Evolutionary conservation across 2,329 filamentous ascomycete species (phyloP).

Genomic region (Colletotrichum tamarilloi): DNA sequence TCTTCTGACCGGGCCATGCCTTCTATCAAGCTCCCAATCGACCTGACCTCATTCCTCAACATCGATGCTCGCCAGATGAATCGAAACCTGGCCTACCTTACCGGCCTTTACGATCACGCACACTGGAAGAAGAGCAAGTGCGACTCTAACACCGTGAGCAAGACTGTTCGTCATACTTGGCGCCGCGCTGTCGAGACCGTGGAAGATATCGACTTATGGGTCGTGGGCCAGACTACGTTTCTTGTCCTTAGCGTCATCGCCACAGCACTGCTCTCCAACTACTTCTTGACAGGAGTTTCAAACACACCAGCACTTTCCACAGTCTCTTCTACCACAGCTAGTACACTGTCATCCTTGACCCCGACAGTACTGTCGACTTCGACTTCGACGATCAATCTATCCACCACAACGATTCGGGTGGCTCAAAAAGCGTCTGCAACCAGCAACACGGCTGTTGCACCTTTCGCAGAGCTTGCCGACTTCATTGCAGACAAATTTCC

Average conservation of each 20-base stretch:
- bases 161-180: slow-evolving; percentile 1
- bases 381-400: slow-evolving; percentile 50
- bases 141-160: neutral
- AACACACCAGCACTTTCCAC: neutral
- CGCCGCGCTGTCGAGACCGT: neutral
- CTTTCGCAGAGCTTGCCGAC: slow-evolving; percentile 54
- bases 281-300: slow-evolving; percentile 12
- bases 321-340: slow-evolving; percentile 1
- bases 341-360: neutral
- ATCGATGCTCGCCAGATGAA: slow-evolving; percentile 65
- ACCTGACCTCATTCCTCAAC: slow-evolving; percentile 59
- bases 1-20: slow-evolving; percentile 47
- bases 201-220: slow-evolving; percentile 22
- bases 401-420: slow-evolving; percentile 49
- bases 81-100: slow-evolving; percentile 62
- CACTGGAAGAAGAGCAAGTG: slow-evolving; percentile 14
- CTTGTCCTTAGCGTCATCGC: slow-evolving; percentile 7
- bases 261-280: slow-evolving; percentile 15
- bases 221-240: neutral
- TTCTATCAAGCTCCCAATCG: slow-evolving; percentile 58
- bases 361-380: slow-evolving; percentile 36
- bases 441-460: slow-evolving; percentile 43
- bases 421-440: slow-evolving; percentile 40
- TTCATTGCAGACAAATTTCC: slow-evolving; percentile 51
- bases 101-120: slow-evolving; percentile 46